Percentiles rank a stretch among this genome's conserved stretches.
Evolutionary conservation across 1,139 yeast species (phyloP).

Genomic region (Yamadazyma songkhlaensis): DNA sequence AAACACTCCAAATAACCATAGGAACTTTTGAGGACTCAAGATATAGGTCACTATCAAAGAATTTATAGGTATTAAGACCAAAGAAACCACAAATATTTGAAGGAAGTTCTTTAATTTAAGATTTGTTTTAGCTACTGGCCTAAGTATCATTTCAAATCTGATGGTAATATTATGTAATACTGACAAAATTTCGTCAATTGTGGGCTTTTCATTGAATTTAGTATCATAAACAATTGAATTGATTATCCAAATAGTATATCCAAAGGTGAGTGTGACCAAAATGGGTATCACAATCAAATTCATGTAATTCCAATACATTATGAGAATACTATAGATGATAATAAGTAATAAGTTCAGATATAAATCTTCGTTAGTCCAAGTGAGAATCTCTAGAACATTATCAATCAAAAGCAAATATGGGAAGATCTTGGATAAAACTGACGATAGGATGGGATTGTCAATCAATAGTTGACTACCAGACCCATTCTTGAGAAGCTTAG

Average conservation of each 20-base stretch:
- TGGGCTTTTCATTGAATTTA: conserved; percentile 47
- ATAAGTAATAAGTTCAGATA: conserved; percentile 47
- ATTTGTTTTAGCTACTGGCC: conserved; percentile 37
- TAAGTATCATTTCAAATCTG: conserved; percentile 42
- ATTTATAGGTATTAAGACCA: conserved; percentile 49
- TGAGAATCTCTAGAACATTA: conserved; percentile 40
- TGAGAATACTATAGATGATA: conserved; percentile 35
- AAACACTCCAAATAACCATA: conserved; percentile 39
- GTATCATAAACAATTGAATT: conserved; percentile 44
- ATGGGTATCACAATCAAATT: conserved; percentile 39
- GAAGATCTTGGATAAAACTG: conserved; percentile 46
- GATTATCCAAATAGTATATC: conserved; percentile 46
- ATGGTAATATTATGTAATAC: conserved; percentile 49
- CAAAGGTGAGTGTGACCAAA: conserved; percentile 29
- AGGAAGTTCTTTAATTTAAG: conserved; percentile 24
- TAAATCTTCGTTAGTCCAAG: conserved; percentile 57
- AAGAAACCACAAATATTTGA: conserved; percentile 30
- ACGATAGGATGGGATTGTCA: conserved; percentile 46
- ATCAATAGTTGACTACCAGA: conserved; percentile 21
- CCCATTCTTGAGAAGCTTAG: conserved; percentile 12
- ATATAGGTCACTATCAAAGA: conserved; percentile 32
- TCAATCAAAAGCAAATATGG: conserved; percentile 49
- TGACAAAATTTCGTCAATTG: conserved; percentile 55
- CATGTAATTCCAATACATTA: conserved; percentile 45
- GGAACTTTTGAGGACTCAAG: conserved; percentile 32